Percentiles rank a stretch among this genome's conserved stretches.
Evolutionary conservation across 73 alveolate genomes (phyloP).

Genomic region (Stentor roeselii): DNA sequence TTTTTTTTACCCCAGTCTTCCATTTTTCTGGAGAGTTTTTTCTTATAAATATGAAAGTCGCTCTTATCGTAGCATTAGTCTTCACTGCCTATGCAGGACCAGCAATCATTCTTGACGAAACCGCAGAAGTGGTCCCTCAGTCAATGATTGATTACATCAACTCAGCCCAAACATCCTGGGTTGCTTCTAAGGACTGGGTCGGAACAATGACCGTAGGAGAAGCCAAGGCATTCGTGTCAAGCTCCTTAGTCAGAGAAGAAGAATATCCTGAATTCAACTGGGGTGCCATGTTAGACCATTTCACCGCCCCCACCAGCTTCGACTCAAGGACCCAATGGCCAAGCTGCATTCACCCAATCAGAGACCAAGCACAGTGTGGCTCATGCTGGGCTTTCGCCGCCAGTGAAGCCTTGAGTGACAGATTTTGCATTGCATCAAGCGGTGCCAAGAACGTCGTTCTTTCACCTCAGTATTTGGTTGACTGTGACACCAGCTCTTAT

Average conservation of each 20-base stretch:
- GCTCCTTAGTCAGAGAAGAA: neutral
- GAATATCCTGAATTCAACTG: slow-evolving; percentile 19
- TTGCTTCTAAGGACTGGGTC: slow-evolving; percentile 13
- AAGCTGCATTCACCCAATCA: slow-evolving; percentile 16
- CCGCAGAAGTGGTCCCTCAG: neutral
- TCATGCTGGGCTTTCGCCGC: slow-evolving; percentile 99
- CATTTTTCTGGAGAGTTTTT: too few relatives aligned
- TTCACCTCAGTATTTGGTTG: slow-evolving; percentile 69
- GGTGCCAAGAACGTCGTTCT: slow-evolving; percentile 53
- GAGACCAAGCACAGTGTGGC: slow-evolving; percentile 72
- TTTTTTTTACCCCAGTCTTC: too few relatives aligned
- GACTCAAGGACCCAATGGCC: slow-evolving; percentile 27
- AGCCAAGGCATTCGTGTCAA: neutral
- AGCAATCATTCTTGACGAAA: neutral
- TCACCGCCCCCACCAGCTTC: slow-evolving; percentile 6
- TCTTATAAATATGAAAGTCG: neutral
- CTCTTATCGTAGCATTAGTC: neutral
- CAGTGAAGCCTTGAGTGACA: slow-evolving; percentile 91
- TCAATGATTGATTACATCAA: slow-evolving; percentile 6
- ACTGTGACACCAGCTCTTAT: slow-evolving; percentile 60
- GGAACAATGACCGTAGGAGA: slow-evolving; percentile 1
- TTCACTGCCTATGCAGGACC: slow-evolving; percentile 14
- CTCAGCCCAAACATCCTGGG: slow-evolving; percentile 4
- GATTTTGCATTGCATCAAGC: slow-evolving; percentile 77
- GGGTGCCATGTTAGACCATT: slow-evolving; percentile 14